These are phyloP conservation scores for Hygrocybe coccinea DNA, from an alignment of 768 basidiomycete genomes.

Conservation along the genomic window DNA sequence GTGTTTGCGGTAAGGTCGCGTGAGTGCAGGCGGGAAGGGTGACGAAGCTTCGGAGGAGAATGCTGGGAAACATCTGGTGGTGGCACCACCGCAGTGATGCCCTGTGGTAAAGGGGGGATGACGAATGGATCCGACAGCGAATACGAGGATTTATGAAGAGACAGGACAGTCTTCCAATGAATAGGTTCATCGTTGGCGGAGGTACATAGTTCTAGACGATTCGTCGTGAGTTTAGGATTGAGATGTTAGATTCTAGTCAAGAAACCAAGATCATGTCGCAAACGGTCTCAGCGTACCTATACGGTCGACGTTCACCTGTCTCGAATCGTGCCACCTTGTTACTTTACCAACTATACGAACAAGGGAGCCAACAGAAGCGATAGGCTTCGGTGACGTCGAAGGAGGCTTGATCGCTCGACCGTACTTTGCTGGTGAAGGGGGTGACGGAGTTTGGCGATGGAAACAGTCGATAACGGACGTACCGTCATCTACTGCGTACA, in stretches of 20 bases:
- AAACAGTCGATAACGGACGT: constrained; percentile 68
- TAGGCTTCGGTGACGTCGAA: constrained; percentile 26
- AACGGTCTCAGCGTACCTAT: constrained; percentile 40
- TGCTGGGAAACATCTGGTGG: constrained; percentile 8
- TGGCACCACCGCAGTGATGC: constrained; percentile 11
- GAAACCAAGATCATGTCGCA: not conserved
- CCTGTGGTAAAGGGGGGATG: constrained; percentile 32
- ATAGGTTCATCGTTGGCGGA: constrained; percentile 55
- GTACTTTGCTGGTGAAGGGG: constrained; percentile 18
- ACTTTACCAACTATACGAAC: constrained; percentile 48
- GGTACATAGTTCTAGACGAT: constrained; percentile 37
- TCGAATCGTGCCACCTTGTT: constrained; percentile 34
- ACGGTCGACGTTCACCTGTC: constrained; percentile 44
- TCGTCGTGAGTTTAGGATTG: not conserved
- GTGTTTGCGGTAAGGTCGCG: constrained; percentile 66
- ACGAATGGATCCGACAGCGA: constrained; percentile 46
- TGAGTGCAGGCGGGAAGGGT: constrained; percentile 64
- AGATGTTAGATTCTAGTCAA: not conserved
- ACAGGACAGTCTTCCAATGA: constrained; percentile 50
- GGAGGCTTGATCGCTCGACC: not conserved
- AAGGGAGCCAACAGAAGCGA: constrained; percentile 43
- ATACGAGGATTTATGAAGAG: constrained; percentile 53
- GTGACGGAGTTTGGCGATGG: constrained; percentile 34
- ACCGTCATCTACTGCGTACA: constrained; percentile 65
- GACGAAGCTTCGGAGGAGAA: constrained; percentile 48